phyloP scores from a whole-genome alignment of 1,139 yeast species.

The Zygoascus sp. region DNA sequence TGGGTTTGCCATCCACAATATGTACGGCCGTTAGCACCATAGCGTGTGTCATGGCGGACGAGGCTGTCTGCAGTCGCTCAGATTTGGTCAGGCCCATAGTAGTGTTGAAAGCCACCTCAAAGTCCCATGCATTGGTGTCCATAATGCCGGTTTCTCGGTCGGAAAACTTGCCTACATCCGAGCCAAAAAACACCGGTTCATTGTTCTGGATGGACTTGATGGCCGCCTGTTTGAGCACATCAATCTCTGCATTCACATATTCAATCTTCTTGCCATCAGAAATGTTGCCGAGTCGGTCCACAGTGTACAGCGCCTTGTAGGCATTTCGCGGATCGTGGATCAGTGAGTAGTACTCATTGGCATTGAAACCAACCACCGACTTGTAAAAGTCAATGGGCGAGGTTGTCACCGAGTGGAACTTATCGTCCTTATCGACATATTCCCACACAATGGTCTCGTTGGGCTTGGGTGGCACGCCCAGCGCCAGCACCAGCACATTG shows the following conservation, averaged over 20 bases:
- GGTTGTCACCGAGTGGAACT: constrained; percentile 43
- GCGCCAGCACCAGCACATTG: constrained; percentile 49
- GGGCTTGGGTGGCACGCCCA: constrained; percentile 63
- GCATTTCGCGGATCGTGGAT: constrained; percentile 62
- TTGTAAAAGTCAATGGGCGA: constrained; percentile 53
- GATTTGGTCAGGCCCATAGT: constrained; percentile 46
- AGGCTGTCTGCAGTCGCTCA: constrained; percentile 52
- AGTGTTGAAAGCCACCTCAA: constrained; percentile 52
- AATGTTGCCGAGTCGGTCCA: constrained; percentile 56
- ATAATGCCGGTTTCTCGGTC: constrained; percentile 48
- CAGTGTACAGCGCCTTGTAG: constrained; percentile 52
- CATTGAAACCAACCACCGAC: constrained; percentile 44
- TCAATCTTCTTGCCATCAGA: constrained; percentile 59
- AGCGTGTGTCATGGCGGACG: constrained; percentile 66
- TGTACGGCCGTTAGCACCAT: constrained; percentile 74
- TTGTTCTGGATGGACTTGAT: constrained; percentile 55
- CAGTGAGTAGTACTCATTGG: constrained; percentile 49
- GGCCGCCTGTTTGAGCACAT: constrained; percentile 49
- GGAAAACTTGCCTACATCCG: constrained; percentile 60
- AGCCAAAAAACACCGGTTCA: constrained; percentile 65
- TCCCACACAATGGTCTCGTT: constrained; percentile 55
- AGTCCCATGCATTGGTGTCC: constrained; percentile 54
- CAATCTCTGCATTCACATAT: constrained; percentile 53
- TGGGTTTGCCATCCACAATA: constrained; percentile 45
- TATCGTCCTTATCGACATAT: constrained; percentile 52